These are phyloP conservation scores for Scheffersomyces ergatensis DNA, from an alignment of 805 yeast genomes.

Conservation along the genomic window DNA sequence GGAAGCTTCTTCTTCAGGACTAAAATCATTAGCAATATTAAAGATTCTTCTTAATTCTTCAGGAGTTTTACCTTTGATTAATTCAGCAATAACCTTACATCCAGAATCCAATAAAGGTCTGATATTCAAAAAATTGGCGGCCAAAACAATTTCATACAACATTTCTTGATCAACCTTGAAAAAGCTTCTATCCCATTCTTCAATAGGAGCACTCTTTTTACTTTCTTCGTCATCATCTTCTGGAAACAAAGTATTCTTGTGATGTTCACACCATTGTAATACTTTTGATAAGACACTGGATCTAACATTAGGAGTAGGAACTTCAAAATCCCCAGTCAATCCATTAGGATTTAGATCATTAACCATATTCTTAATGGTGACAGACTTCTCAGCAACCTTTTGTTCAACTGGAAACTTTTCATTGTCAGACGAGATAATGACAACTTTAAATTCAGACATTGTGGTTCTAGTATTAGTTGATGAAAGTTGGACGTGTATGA, in stretches of 20 bases:
- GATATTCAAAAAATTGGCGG: conserved; percentile 78
- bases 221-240: conserved; percentile 81
- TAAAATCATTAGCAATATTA: conserved; percentile 78
- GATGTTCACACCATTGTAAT: conserved; percentile 96
- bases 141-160: conserved; percentile 76
- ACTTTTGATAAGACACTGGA: conserved; percentile 85
- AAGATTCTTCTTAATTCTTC: conserved; percentile 79
- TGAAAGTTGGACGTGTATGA: too few species aligned
- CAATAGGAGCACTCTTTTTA: conserved; percentile 86
- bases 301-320: conserved; percentile 89
- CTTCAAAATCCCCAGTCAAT: conserved; percentile 68
- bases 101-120: conserved; percentile 75
- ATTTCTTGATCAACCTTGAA: conserved; percentile 90
- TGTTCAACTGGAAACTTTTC: conserved; percentile 75
- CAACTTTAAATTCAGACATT: conserved; percentile 27
- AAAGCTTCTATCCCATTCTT: conserved; percentile 94
- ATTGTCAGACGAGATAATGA: conserved; percentile 75
- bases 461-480: too few species aligned
- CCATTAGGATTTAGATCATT: conserved; percentile 62
- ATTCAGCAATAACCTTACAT: conserved; percentile 78
- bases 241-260: conserved; percentile 73
- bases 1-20: conserved; percentile 86
- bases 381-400: conserved; percentile 82
- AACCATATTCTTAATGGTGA: conserved; percentile 81
- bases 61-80: conserved; percentile 78